Evolutionary conservation across 805 yeast genomes (phyloP).

Genomic region (Metschnikowia baotianmanensis): DNA sequence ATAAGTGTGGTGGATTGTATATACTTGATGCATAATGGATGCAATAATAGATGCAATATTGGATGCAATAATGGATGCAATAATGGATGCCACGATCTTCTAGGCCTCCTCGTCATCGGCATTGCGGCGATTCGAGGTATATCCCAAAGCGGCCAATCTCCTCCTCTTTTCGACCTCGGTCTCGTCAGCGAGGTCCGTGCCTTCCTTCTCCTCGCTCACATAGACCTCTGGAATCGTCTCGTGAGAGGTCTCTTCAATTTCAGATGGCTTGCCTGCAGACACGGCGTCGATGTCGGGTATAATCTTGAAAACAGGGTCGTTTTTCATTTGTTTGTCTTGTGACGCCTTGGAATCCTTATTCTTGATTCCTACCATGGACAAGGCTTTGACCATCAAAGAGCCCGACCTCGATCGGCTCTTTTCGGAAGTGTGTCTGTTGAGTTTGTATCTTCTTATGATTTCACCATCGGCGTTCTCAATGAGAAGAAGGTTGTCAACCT

Average conservation of each 20-base stretch:
- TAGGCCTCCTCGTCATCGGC: constrained; percentile 49
- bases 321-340: background rate
- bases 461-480: constrained; percentile 94
- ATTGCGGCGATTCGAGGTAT: constrained; percentile 35
- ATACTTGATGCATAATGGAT: background rate
- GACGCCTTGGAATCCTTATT: constrained; percentile 9
- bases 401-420: constrained; percentile 35
- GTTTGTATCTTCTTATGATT: constrained; percentile 72
- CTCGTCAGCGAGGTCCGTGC: constrained; percentile 38
- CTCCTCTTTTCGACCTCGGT: constrained; percentile 66
- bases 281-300: constrained; percentile 6
- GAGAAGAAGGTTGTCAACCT: constrained; percentile 70
- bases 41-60: no score
- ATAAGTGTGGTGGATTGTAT: no score
- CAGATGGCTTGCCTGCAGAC: constrained; percentile 5
- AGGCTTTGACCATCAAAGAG: constrained; percentile 45
- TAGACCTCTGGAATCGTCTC: constrained; percentile 12
- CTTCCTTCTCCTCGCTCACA: constrained; percentile 20
- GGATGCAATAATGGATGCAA: constrained; percentile 1
- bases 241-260: constrained; percentile 10
- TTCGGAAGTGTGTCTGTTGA: constrained; percentile 50
- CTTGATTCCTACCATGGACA: constrained; percentile 55
- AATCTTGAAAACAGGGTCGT: background rate
- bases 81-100: background rate
- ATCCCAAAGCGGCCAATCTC: constrained; percentile 58